Conservation (phyloP, 1,284 basidiomycete species). For the Laetiporus sulphureus region DNA sequence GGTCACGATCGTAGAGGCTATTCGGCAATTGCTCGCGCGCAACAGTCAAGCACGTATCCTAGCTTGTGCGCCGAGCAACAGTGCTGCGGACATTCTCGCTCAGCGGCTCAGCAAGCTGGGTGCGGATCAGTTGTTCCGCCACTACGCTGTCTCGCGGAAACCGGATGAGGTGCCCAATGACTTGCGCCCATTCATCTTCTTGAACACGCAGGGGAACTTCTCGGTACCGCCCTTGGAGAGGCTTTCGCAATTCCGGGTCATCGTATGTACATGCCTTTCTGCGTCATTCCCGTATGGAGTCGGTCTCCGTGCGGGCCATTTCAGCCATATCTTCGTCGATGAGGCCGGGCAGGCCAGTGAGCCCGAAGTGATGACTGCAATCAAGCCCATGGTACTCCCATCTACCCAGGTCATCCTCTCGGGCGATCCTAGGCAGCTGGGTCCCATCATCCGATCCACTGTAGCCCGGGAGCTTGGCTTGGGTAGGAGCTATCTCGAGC, state of each 20-base stretch:
- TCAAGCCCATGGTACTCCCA: constrained; percentile 38
- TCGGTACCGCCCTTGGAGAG: constrained; percentile 33
- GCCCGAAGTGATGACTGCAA: constrained; percentile 47
- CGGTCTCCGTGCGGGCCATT: constrained; percentile 52
- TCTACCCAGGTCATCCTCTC: constrained; percentile 43
- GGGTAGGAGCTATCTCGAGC: constrained; percentile 40
- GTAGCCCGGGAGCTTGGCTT: constrained; percentile 41
- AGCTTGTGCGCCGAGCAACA: constrained; percentile 60
- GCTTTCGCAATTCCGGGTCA: constrained; percentile 43
- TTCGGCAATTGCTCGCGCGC: constrained; percentile 44
- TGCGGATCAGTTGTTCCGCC: constrained; percentile 43
- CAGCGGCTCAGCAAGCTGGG: constrained; percentile 37
- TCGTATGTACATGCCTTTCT: constrained; percentile 58
- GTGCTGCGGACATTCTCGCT: constrained; percentile 57
- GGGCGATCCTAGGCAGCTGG: constrained; percentile 54
- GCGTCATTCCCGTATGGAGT: constrained; percentile 49
- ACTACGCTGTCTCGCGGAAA: constrained; percentile 55
- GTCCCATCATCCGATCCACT: constrained; percentile 44
- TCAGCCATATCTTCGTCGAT: constrained; percentile 58
- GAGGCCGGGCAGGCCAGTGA: constrained; percentile 62
- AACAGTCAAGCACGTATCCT: constrained; percentile 43
- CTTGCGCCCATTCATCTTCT: constrained; percentile 36
- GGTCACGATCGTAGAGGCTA: constrained; percentile 59
- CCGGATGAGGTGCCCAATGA: constrained; percentile 36
- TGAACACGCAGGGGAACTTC: constrained; percentile 36